These are phyloP conservation scores for Colletotrichum lupini DNA, from an alignment of 2,329 filamentous ascomycete species.

Conservation along the genomic window DNA sequence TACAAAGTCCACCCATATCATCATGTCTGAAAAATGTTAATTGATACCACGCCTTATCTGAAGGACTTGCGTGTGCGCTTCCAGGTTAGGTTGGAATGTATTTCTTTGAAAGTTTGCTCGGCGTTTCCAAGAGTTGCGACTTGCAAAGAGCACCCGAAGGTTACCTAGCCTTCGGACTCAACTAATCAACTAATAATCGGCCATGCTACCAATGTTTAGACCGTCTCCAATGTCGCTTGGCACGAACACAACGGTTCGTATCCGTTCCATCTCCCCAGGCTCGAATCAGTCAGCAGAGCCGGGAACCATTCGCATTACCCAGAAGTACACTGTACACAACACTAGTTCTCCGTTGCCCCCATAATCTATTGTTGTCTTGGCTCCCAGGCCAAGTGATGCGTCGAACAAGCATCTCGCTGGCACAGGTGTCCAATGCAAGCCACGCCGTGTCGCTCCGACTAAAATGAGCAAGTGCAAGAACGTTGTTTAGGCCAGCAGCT, in stretches of 20 bases:
- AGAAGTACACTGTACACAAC: background rate
- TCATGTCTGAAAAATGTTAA: background rate
- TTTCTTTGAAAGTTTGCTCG: slow-evolving; percentile 11
- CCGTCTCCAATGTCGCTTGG: background rate
- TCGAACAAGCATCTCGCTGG: slow-evolving; percentile 30
- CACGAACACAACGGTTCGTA: background rate
- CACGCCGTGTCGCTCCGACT: slow-evolving; percentile 13
- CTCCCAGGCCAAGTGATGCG: slow-evolving; percentile 10
- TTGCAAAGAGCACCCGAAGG: background rate
- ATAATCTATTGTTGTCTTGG: slow-evolving; percentile 10
- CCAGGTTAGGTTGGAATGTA: background rate
- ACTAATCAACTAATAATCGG: background rate
- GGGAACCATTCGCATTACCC: background rate
- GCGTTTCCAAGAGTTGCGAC: slow-evolving; percentile 1
- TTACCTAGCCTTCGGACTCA: background rate
- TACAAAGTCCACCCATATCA: background rate
- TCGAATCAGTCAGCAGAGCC: slow-evolving; percentile 21
- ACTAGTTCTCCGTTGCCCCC: background rate
- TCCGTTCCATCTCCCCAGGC: slow-evolving; percentile 2
- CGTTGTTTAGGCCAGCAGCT: background rate
- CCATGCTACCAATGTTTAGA: background rate
- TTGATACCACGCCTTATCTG: background rate
- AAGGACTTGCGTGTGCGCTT: background rate
- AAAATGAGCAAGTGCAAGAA: slow-evolving; percentile 7
- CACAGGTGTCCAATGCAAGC: slow-evolving; percentile 21